A percentile compares a stretch with the other conserved stretches of the same genome.
phyloP scores from a whole-genome alignment of 768 basidiomycete genomes.

The Basidioascus undulatus region DNA sequence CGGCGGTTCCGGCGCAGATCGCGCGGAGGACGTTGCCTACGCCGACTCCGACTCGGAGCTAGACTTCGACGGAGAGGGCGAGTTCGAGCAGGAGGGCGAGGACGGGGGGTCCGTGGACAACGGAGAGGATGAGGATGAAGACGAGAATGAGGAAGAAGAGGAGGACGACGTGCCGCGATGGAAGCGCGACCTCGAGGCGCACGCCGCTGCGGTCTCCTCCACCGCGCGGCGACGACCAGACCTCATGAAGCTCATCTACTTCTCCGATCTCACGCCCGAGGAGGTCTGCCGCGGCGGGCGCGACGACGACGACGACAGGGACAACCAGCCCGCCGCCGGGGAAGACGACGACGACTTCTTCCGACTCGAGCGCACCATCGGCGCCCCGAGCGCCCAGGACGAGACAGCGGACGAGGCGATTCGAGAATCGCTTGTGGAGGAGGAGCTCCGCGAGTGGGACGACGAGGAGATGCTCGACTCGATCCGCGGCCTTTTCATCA shows the following conservation, averaged over 20 bases:
- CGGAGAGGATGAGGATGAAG: constrained; percentile 20
- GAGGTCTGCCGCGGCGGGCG: constrained; percentile 32
- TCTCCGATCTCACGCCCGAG: constrained; percentile 37
- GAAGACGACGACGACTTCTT: constrained; percentile 48
- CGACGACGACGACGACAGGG: constrained; percentile 3
- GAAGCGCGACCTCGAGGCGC: constrained; percentile 39
- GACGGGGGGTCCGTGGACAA: constrained; percentile 27
- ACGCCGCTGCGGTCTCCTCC: constrained; percentile 26
- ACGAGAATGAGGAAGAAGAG: constrained; percentile 21
- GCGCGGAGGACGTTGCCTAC: constrained; percentile 15
- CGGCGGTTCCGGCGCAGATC: constrained; percentile 14
- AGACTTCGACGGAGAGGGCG: constrained; percentile 18
- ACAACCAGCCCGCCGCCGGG: background rate
- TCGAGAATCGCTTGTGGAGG: background rate
- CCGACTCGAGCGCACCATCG: constrained; percentile 19
- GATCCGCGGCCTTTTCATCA: constrained; percentile 73
- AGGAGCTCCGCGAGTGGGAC: constrained; percentile 39
- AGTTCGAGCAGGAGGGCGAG: constrained; percentile 30
- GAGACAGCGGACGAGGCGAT: constrained; percentile 13
- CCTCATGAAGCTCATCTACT: constrained; percentile 71
- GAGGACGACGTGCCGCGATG: constrained; percentile 34
- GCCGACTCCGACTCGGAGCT: constrained; percentile 17
- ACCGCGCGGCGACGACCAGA: constrained; percentile 30
- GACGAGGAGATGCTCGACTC: constrained; percentile 66
- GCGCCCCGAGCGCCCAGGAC: constrained; percentile 2